phyloP scores from a whole-genome alignment of 148 eudicot genomes.

The Silene conica region DNA sequence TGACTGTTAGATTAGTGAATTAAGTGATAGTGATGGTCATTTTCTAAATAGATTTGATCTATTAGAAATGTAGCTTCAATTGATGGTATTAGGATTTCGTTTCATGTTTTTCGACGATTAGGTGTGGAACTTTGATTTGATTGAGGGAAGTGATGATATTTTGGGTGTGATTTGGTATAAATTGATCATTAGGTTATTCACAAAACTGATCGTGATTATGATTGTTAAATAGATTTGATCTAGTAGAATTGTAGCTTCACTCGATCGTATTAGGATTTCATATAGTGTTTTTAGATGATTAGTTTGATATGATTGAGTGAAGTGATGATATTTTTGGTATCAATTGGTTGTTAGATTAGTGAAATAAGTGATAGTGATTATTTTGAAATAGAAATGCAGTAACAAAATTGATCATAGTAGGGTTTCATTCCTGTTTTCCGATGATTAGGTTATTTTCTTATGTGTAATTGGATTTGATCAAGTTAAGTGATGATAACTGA shows the following conservation, averaged over 20 bases:
- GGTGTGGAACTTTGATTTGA: background rate
- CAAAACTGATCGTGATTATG: background rate
- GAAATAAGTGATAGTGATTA: background rate
- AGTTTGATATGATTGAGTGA: background rate
- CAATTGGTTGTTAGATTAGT: background rate
- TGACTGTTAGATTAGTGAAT: background rate
- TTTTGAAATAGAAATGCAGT: background rate
- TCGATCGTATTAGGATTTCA: constrained; percentile 18
- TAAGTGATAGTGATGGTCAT: background rate
- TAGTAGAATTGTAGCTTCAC: constrained; percentile 16
- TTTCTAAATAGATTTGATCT: constrained; percentile 5
- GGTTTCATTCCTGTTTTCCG: background rate
- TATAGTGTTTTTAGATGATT: constrained; percentile 8
- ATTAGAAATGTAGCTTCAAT: constrained; percentile 1
- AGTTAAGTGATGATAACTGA: background rate
- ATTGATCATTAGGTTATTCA: background rate
- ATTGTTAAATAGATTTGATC: constrained; percentile 8
- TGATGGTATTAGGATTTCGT: background rate
- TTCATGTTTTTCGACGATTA: background rate
- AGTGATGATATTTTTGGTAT: background rate
- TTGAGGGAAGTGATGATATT: background rate
- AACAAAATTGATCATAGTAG: background rate
- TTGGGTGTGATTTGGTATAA: background rate
- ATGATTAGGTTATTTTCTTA: background rate
- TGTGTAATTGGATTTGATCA: background rate